These are phyloP conservation scores for Penicillium goetzii DNA, from an alignment of 495 filamentous ascomycete species.

Conservation along the genomic window DNA sequence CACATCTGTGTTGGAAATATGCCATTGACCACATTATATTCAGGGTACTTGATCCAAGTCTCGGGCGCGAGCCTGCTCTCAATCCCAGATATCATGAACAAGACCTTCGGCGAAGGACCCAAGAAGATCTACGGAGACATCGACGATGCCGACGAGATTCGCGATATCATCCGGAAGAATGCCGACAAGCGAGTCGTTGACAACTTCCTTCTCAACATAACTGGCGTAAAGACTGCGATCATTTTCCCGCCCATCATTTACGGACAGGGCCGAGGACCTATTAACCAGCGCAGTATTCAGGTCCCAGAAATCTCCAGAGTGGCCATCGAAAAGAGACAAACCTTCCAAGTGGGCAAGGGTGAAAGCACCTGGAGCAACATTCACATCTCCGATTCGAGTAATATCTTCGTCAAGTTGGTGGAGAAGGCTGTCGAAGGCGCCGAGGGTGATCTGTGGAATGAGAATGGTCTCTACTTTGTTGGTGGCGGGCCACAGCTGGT, in stretches of 20 bases:
- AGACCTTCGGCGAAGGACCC: conserved; percentile 26
- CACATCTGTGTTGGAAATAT: conserved; percentile 9
- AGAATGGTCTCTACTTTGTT: conserved; percentile 69
- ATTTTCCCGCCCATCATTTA: conserved; percentile 75
- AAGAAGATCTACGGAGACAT: conserved; percentile 35
- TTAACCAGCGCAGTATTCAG: conserved; percentile 65
- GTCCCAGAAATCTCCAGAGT: conserved; percentile 56
- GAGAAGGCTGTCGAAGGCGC: conserved; percentile 61
- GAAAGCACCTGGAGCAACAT: conserved; percentile 67
- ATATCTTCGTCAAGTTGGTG: conserved; percentile 60
- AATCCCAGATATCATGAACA: conserved; percentile 32
- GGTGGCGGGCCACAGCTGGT: conserved; percentile 58
- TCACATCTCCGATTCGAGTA: conserved; percentile 65
- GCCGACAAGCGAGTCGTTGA: conserved; percentile 56
- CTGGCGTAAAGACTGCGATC: conserved; percentile 60
- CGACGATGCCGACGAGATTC: conserved; percentile 29
- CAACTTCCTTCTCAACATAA: conserved; percentile 49
- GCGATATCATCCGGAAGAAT: conserved; percentile 47
- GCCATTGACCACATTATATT: background rate
- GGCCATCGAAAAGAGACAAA: conserved; percentile 58
- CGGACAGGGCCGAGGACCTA: conserved; percentile 65
- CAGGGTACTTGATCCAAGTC: conserved; percentile 39
- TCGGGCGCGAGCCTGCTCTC: conserved; percentile 39
- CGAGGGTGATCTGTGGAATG: conserved; percentile 69
- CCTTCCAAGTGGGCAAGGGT: conserved; percentile 61